Base-by-base conservation (phyloP, 148 eudicot genomes). In the Chenopodium album region DNA sequence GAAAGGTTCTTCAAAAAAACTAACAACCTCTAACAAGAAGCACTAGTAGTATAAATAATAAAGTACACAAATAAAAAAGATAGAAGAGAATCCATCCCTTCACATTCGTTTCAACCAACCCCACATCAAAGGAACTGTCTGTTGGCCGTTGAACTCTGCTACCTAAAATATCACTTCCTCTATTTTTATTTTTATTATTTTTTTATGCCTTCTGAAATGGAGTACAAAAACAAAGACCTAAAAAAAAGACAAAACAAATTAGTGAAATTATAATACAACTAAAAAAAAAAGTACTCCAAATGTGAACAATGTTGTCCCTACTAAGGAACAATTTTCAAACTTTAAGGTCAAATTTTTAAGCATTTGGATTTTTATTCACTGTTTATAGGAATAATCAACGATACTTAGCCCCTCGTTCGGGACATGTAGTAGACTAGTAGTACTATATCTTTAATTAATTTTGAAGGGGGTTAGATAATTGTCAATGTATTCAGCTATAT, bases 71-170 rank as follows among this genome's bases (percentile, higher is more conserved):
- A 41, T 5, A 41, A 37, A 83, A 56, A 78, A 64, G 48, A 65
- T 64, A 68, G 60, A 74, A 64, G 32, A 79, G 85, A 79, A 83
- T 83, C 82, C 37, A 83, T 83, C 82, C 50, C 75, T 47, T 37
- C 4, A 32, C 12, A 19, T 34, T 76, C 66, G 19, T 75, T 72
- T 63, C 46, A 50, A 13, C 73, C 78, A 73, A 37, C 75, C 85
- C 85, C 80, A 84, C 62, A 84, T 54, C 76, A 60, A 80, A 79
- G 79, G 73, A 84, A 76, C 64, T 80, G 6, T 60, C 65, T 22
- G 32, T 17, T 65, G 65, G 28, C 76, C 37, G 44, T 54, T 54
- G 66, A 59, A 46, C 72, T 46, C 59, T 65, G 62, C 26, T 9
- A 69, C 46, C 73, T 19, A 69, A 69, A 69, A 34, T 37, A 70